Base-by-base conservation (phyloP, 2,329 filamentous ascomycete genomes). In the Pseudogymnoascus sp. region DNA sequence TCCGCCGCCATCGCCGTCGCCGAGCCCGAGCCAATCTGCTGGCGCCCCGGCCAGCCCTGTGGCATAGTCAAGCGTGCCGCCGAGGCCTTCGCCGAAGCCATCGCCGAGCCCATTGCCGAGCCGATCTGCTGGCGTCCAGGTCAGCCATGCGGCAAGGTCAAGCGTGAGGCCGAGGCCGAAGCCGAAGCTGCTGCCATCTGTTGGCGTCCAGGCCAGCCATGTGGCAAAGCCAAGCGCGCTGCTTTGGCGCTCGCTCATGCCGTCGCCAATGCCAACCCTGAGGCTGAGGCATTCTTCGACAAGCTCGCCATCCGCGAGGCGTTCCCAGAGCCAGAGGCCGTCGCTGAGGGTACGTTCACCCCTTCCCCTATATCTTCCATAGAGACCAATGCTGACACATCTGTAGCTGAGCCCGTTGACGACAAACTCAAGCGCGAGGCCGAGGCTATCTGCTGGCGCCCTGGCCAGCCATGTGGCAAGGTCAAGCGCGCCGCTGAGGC, bases 191-290 rank as follows among this genome's bases (percentile, higher is more conserved):
- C 62, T 21, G 63, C 66, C 16, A 74, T 73, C 68, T 80, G 79
- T 70, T 67, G 74, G 66, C 70, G 73, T 39, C 72, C 72, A 31
- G 78, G 79, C 36, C 72, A 77, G 68, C 67, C 74, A 23, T 82
- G 80, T 76, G 76, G 73, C 71, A 77, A 78, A 69, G 73, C 74
- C 63, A 78, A 77, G 71, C 78, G 77, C 67, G 75, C 75, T 16
- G 75, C 75, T 54, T 74, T 76, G 61, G 75, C 75, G 11, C 70
- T 77, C 28, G 71, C 77, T 34, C 67, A 73, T 14, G 73, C 74
- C 64, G 67, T 66, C 37, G 54, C 66, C 57, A 28, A 65, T 41
- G 63, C 62, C 60, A 63, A 65, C 23, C 63, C 64, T 31, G 63
- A 68, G 19, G 57, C 65, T 25, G 64, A 45, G 13, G 63, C 48